Base-by-base conservation (phyloP, 768 basidiomycete species). In the Filobasidium floriforme region DNA sequence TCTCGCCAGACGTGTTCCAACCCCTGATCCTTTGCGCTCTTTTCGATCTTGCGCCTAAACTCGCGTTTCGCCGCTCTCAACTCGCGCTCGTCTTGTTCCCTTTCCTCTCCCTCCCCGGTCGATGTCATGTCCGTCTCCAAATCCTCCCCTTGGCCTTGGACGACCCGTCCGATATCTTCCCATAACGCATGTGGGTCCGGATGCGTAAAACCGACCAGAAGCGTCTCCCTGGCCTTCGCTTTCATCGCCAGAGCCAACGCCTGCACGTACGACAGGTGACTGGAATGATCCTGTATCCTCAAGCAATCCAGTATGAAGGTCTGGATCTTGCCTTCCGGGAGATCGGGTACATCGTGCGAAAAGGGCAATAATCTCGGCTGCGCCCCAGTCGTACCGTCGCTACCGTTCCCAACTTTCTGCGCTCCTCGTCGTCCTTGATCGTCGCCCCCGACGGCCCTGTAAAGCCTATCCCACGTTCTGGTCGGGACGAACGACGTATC, bases 401-500 rank as follows among this genome's bases (percentile, higher is more conserved):
- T 24, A 60, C 32, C 10, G 28, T 26, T n/a, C 55, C 9, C 19
- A 19, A 43, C 26, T n/a, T 7, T 7, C 5, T 26, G 29, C 43
- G 11, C 59, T 28, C 46, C 41, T 52, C 19, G 61, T 62, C 1
- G 41, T 24, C 32, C n/a, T n/a, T n/a, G n/a, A n/a, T n/a, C n/a
- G n/a, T n/a, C 29, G 10, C 1, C 3, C 19, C 15, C 51, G 5
- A 67, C 52, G 57, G 41, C 44, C 24, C 59, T 41, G n/a, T 28
- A 32, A 43, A 74, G 57, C 15, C 54, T 49, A 9, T 71, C 52
- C 88, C 88, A 90, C 46, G 85, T 83, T 41, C 84, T 82, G 9
- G 88, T 84, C 1, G 92, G 90, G 63, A 94, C 88, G 70, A 84
- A 79, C 10, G 88, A 89, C 49, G 87, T 88, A 76, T 96, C 92